Conservation (phyloP, 2,329 filamentous ascomycete species). For the Pseudohalonectria lignicola region DNA sequence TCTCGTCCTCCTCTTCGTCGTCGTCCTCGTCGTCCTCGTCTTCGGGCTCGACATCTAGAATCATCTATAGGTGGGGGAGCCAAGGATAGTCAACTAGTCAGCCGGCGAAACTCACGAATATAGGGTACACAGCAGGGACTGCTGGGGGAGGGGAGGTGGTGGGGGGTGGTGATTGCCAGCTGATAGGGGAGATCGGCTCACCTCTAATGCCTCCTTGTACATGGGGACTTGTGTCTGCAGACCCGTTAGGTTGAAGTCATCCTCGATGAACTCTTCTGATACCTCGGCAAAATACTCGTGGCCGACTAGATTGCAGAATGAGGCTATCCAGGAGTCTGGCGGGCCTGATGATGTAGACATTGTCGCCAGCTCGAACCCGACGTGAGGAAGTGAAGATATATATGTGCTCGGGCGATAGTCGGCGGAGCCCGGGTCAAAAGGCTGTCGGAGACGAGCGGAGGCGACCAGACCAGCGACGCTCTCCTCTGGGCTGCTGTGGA, state of each 20-base stretch:
- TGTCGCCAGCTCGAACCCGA: constrained; percentile 8
- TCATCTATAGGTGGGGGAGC: constrained; percentile 63
- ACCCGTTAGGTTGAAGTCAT: constrained; percentile 98
- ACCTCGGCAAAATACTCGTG: constrained; percentile 99
- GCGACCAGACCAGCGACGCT: too few species aligned
- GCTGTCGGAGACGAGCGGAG: too few species aligned
- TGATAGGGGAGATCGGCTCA: too few species aligned
- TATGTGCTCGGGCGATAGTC: too few species aligned
- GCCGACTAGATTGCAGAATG: constrained; percentile 88
- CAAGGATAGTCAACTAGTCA: too few species aligned
- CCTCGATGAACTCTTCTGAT: constrained; percentile 97
- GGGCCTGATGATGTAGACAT: constrained; percentile 52
- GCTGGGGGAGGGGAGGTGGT: too few species aligned
- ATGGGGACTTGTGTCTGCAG: constrained; percentile 91
- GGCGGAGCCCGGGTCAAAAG: too few species aligned
- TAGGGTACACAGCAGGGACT: too few species aligned
- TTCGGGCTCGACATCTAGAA: constrained; percentile 93
- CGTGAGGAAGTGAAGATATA: too few species aligned
- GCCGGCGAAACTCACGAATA: too few species aligned
- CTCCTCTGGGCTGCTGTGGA: too few species aligned
- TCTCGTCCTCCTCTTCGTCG: constrained; percentile 65
- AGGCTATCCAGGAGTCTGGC: constrained; percentile 92
- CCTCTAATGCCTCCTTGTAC: constrained; percentile 97
- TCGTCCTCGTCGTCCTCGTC: constrained; percentile 84
- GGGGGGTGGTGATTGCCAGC: too few species aligned